Evolutionary conservation across 768 basidiomycete species (phyloP).

Genomic region (Mycena galericulata): DNA sequence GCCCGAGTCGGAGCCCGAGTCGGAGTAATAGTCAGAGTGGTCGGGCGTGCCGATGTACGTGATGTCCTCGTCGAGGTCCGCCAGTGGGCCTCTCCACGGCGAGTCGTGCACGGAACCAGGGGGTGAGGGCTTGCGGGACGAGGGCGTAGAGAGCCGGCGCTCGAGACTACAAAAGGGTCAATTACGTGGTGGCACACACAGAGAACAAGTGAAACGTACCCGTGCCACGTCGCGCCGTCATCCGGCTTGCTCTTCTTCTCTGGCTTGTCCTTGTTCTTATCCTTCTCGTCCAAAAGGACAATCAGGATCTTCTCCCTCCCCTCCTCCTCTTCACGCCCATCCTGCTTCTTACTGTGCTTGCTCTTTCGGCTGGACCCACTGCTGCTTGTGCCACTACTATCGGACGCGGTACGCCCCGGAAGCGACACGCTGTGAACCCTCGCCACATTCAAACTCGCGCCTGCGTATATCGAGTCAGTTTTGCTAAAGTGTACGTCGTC

Average conservation of each 20-base stretch:
- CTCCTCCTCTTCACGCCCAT: constrained; percentile 4
- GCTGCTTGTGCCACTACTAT: constrained; percentile 29
- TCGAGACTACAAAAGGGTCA: constrained; percentile 21
- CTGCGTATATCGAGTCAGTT: constrained; percentile 7
- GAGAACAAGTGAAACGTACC: constrained; percentile 13
- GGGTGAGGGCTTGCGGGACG: constrained; percentile 8
- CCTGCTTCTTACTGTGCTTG: constrained; percentile 6
- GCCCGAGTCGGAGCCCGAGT: constrained; percentile 14
- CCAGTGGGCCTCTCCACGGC: constrained; percentile 27
- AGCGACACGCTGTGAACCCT: constrained; percentile 9
- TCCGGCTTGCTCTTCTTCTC: too few relatives aligned
- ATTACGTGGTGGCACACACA: neutral
- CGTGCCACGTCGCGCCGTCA: constrained; percentile 27
- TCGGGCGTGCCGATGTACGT: constrained; percentile 22
- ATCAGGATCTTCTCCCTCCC: constrained; percentile 32
- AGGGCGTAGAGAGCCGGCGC: constrained; percentile 20
- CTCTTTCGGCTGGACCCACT: constrained; percentile 23
- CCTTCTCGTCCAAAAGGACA: constrained; percentile 30
- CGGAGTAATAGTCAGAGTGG: constrained; percentile 12
- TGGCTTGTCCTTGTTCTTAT: constrained; percentile 10
- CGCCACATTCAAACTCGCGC: neutral
- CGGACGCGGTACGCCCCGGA: constrained; percentile 26
- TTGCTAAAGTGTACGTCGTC: neutral
- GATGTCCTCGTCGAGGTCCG: constrained; percentile 24
- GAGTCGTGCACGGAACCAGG: constrained; percentile 16